Base-by-base conservation (phyloP, 331 rosid genomes). In the Prunus yedoensis region DNA sequence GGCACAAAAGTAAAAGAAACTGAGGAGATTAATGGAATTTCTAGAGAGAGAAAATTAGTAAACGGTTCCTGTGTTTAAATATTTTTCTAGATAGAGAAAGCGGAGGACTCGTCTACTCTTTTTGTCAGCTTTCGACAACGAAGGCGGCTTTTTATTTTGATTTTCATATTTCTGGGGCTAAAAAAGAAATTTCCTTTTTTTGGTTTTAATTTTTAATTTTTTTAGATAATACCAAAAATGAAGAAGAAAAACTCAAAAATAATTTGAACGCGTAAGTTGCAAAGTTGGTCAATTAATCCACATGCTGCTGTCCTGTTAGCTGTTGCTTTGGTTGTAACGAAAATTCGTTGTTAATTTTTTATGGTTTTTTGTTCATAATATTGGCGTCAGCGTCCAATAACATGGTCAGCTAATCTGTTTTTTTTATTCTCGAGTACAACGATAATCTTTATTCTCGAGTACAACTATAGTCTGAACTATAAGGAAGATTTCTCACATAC, bases 91-190 rank as follows among this genome's bases (percentile, higher is more conserved):
- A 74, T 32, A 35, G 71, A 79, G 67, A 73, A 28, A 69, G n/a
- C 58, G 51, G 10, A 13, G 52, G 81, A 77, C 78, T 66, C 17
- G 83, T 83, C 83, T 75, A 70, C 83, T 84, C 88, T 50, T 38
- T 38, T 43, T 75, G 67, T 62, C 74, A 66, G 66, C 77, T 67
- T 72, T 59, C 7, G 53, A 49, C 43, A 72, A 1, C 66, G 38
- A 41, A 4, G 75, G 41, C 66, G 52, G 52, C 17, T 57, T 56
- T 53, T 35, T 4, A 4, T 54, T 71, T 71, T 15, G 27, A 11
- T 71, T 54, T 57, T 41, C 66, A 0, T 9, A 21, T 38, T 41
- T 49, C 41, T 41, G 27, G 53, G 76, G 66, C 38, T 32, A 35
- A 2, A 71, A 51, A 15, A 13, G 43, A 78, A 35, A 61, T 54